Evolutionary conservation across 768 basidiomycete species (phyloP).

Genomic region (Podaxis sp.): DNA sequence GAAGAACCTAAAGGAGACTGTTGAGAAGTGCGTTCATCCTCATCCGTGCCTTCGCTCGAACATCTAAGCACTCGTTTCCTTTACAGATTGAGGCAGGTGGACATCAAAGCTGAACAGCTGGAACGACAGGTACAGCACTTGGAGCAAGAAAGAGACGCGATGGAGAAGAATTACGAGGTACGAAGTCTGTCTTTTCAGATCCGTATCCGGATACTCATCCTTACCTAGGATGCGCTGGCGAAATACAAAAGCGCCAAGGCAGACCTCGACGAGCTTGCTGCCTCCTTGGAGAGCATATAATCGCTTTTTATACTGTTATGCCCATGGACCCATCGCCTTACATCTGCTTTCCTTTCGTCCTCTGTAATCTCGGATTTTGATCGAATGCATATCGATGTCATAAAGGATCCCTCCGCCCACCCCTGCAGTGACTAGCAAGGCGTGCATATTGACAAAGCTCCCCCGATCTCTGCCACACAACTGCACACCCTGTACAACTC

Average conservation of each 20-base stretch:
- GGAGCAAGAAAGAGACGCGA: conserved; percentile 88
- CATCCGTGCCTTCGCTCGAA: background rate
- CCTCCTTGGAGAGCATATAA: conserved; percentile 72
- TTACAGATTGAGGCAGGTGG: conserved; percentile 86
- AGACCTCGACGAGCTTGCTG: conserved; percentile 83
- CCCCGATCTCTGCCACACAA: background rate
- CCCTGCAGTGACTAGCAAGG: background rate
- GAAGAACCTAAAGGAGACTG: conserved; percentile 95
- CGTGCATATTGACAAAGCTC: background rate
- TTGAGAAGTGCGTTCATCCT: conserved; percentile 77
- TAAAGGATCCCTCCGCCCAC: background rate
- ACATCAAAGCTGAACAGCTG: conserved; percentile 98
- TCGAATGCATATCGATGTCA: conserved; percentile 7
- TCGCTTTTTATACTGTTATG: conserved; percentile 16
- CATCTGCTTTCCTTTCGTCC: background rate
- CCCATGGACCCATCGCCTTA: conserved; percentile 6
- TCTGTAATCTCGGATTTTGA: background rate
- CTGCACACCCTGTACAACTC: background rate
- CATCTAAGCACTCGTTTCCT: background rate
- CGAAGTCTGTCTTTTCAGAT: conserved; percentile 21
- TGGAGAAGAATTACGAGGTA: conserved; percentile 96
- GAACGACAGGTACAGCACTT: conserved; percentile 85
- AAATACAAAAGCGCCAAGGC: conserved; percentile 75
- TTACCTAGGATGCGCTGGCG: conserved; percentile 61
- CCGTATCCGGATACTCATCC: conserved; percentile 11